phyloP scores from a whole-genome alignment of 208 protist genomes.

The Wallacemonas sp. region DNA sequence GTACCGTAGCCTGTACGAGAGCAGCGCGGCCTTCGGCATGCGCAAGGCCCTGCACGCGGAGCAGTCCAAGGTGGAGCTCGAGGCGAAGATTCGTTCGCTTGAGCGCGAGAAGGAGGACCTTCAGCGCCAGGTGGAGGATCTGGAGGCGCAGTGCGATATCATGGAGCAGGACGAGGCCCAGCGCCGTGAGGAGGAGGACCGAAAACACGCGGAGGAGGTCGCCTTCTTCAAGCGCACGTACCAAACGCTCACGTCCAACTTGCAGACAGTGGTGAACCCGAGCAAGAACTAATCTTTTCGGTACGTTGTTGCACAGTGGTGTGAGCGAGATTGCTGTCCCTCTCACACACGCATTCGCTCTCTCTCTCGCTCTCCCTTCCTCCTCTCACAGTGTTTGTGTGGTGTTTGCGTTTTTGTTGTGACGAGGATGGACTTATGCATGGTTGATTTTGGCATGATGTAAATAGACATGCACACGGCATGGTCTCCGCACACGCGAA shows the following conservation, averaged over 20 bases:
- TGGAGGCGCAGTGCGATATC: conserved; percentile 69
- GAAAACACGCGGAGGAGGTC: conserved; percentile 97
- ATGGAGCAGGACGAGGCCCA: conserved; percentile 93
- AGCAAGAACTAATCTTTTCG: conserved; percentile 51
- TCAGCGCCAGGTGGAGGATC: conserved; percentile 85
- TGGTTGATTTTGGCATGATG: too few relatives aligned
- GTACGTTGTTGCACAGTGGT: too few relatives aligned
- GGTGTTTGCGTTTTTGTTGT: too few relatives aligned
- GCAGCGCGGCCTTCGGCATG: conserved; percentile 95
- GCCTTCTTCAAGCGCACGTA: conserved; percentile 96
- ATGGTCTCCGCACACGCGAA: background rate
- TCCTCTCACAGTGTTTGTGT: background rate
- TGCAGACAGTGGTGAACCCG: conserved; percentile 90
- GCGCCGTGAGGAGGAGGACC: conserved; percentile 90
- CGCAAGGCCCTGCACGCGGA: conserved; percentile 98
- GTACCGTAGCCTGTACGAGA: conserved; percentile 85
- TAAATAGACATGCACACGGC: background rate
- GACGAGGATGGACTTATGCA: too few relatives aligned
- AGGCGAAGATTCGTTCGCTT: conserved; percentile 90
- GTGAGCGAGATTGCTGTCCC: too few relatives aligned
- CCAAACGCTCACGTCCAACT: conserved; percentile 93
- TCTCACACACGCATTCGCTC: too few relatives aligned
- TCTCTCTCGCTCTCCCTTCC: background rate
- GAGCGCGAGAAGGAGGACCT: conserved; percentile 95
- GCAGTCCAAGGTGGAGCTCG: conserved; percentile 95